phyloP scores from a whole-genome alignment of 169 alveolate genomes.

The Plasmodium gaboni region DNA sequence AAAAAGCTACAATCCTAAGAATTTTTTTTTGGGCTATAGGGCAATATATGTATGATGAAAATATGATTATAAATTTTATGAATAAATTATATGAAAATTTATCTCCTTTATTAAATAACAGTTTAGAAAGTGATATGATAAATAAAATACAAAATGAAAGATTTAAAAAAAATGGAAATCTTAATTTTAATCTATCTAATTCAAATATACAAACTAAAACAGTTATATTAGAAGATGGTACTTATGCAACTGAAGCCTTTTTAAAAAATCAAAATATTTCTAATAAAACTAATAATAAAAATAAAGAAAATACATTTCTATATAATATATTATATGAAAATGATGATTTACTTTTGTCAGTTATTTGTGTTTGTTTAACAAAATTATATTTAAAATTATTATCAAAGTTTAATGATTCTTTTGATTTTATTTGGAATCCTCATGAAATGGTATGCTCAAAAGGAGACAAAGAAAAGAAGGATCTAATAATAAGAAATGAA shows the following conservation, averaged over 20 bases:
- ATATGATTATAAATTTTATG: conserved; percentile 18
- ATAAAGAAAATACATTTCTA: conserved; percentile 22
- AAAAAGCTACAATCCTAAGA: conserved; percentile 73
- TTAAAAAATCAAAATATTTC: conserved; percentile 21
- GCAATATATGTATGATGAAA: conserved; percentile 35
- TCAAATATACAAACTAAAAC: conserved; percentile 85
- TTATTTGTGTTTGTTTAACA: conserved; percentile 61
- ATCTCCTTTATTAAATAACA: conserved; percentile 52
- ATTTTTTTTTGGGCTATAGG: conserved; percentile 74
- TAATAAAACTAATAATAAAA: not conserved
- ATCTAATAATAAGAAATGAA: too few relatives aligned
- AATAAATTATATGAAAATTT: conserved; percentile 21
- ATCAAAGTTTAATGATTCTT: conserved; percentile 15
- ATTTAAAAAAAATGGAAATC: conserved; percentile 78
- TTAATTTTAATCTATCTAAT: conserved; percentile 13
- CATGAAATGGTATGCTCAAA: too few relatives aligned
- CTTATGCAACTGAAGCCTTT: conserved; percentile 94
- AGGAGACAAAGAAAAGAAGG: too few relatives aligned
- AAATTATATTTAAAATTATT: conserved; percentile 50
- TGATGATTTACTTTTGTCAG: conserved; percentile 76
- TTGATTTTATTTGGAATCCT: conserved; percentile 12
- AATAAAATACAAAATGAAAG: conserved; percentile 47
- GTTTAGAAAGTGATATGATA: conserved; percentile 39
- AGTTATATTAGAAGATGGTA: conserved; percentile 96
- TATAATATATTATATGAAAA: conserved; percentile 75